Evolutionary conservation across 148 eudicot species (phyloP).

Genomic region (Camellia sinensis): DNA sequence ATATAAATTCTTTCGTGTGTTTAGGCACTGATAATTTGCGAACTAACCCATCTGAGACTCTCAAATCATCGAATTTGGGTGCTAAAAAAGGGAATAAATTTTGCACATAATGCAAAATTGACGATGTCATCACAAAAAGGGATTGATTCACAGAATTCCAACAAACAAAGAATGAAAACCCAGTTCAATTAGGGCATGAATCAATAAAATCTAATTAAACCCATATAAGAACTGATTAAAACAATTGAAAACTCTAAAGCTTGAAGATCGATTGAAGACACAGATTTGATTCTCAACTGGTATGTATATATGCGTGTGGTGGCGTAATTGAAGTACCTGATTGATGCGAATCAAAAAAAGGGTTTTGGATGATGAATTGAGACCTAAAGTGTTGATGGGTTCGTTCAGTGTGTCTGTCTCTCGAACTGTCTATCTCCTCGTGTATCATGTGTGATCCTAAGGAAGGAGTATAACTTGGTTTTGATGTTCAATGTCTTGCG

Average conservation of each 20-base stretch:
- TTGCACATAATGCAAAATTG: conserved; percentile 25
- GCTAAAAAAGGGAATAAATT: conserved; percentile 49
- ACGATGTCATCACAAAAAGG: conserved; percentile 17
- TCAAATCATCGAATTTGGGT: conserved; percentile 37
- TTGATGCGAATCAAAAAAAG: conserved; percentile 1
- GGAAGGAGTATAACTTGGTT: too few relatives aligned
- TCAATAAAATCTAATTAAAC: neutral
- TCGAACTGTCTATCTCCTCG: neutral
- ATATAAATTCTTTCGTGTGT: conserved; percentile 73
- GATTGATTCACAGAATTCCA: too few relatives aligned
- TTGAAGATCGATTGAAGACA: neutral
- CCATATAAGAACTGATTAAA: neutral
- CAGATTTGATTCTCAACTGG: too few relatives aligned
- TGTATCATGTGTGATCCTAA: too few relatives aligned
- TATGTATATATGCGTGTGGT: neutral
- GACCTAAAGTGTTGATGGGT: neutral
- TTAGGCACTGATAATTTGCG: conserved; percentile 57
- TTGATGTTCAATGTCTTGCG: too few relatives aligned
- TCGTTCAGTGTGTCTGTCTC: neutral
- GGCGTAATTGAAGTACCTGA: conserved; percentile 12
- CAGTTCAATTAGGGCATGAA: neutral
- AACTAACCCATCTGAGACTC: conserved; percentile 57
- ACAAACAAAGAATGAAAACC: neutral
- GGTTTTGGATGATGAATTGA: neutral
- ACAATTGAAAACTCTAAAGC: neutral